phyloP scores from a whole-genome alignment of 2,329 filamentous ascomycete species.

The Ophiocordyceps robertsii region DNA sequence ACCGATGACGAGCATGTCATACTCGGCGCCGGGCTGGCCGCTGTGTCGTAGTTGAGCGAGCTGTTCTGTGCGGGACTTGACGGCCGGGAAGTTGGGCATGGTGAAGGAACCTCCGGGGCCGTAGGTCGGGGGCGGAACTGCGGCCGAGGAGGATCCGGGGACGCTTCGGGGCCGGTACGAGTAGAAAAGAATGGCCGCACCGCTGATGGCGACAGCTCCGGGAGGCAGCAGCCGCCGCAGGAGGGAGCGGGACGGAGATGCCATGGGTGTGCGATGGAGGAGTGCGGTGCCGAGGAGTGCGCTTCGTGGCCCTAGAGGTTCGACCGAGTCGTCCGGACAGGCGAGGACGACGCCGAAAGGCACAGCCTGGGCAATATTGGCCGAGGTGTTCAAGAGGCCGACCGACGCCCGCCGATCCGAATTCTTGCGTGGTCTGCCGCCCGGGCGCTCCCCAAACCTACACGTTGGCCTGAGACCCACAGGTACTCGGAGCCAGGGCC shows the following conservation, averaged over 20 bases:
- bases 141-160: conserved; percentile 53
- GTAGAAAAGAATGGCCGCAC: conserved; percentile 30
- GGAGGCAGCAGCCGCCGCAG: conserved; percentile 31
- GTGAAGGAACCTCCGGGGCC: conserved; percentile 54
- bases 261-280: neutral
- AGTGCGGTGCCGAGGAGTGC: no score
- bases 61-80: conserved; percentile 42
- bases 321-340: no score
- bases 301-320: no score
- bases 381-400: no score
- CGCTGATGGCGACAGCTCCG: conserved; percentile 25
- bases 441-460: no score
- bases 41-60: conserved; percentile 22
- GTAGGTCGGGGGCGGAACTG: conserved; percentile 57
- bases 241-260: conserved; percentile 5
- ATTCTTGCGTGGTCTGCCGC: no score
- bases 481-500: no score
- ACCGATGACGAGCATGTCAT: conserved; percentile 68
- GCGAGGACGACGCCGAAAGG: no score
- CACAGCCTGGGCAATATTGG: no score
- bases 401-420: no score
- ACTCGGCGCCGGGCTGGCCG: conserved; percentile 48
- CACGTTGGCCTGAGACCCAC: no score
- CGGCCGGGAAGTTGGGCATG: conserved; percentile 50
- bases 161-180: conserved; percentile 58